Conservation (phyloP, 345 rosid species). For the Lumnitzera racemosa region DNA sequence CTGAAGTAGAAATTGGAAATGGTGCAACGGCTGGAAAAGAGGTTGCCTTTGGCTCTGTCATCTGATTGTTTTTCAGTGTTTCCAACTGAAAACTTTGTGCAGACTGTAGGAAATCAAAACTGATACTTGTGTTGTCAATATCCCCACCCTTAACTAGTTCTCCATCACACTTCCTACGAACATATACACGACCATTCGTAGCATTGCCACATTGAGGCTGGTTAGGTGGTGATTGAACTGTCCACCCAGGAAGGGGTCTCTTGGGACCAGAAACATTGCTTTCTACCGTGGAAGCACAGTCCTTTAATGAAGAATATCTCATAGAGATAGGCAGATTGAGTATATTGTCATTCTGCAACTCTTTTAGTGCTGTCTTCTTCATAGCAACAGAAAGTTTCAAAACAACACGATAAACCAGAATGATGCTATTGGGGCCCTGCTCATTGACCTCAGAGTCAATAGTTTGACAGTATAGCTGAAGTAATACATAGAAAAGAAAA, state of each 20-base stretch:
- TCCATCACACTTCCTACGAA: slow-evolving; percentile 66
- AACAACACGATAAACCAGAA: no score
- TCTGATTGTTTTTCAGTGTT: slow-evolving; percentile 19
- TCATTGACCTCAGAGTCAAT: no score
- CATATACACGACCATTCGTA: slow-evolving; percentile 57
- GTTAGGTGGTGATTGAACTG: slow-evolving; percentile 24
- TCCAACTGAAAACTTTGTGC: slow-evolving; percentile 20
- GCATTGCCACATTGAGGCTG: slow-evolving; percentile 36
- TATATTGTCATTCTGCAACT: slow-evolving; percentile 54
- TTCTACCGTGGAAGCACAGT: slow-evolving; percentile 29
- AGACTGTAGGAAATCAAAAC: slow-evolving; percentile 14
- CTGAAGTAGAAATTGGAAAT: slow-evolving; percentile 26
- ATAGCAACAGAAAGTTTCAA: slow-evolving; percentile 7
- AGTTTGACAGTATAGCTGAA: no score
- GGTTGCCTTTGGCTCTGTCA: slow-evolving; percentile 35
- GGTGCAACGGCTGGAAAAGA: slow-evolving; percentile 33
- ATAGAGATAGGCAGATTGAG: slow-evolving; percentile 23
- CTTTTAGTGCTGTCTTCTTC: slow-evolving; percentile 54
- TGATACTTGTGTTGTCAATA: slow-evolving; percentile 14
- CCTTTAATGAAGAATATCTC: slow-evolving; percentile 32
- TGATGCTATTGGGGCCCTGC: no score
- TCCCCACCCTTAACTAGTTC: slow-evolving; percentile 36
- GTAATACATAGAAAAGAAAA: no score
- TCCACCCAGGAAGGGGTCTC: slow-evolving; percentile 35
- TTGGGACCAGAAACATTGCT: slow-evolving; percentile 47